Evolutionary conservation across 176 grass and related monocot genomes (phyloP), one percentile per base, ranked within the genome.

Genomic region (Metroxylon sagu): DNA sequence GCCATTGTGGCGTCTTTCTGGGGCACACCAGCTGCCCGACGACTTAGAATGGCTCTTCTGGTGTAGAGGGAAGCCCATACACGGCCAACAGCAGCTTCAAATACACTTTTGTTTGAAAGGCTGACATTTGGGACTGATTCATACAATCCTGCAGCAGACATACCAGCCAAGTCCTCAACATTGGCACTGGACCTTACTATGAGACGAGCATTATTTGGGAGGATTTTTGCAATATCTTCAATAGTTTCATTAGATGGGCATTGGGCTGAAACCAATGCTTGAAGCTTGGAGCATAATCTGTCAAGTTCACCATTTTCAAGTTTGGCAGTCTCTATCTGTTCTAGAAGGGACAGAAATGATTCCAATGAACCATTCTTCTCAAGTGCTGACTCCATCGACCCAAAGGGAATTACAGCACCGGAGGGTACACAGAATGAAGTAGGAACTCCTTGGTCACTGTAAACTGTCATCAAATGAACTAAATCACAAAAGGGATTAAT

Each of bases 1-100:
- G 92, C 92, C 92, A 97, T 97, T 62, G 71, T 85, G 5, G 92
- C 87, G 0, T 90, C 78, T 66, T 55, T 67, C 72, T 97, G 87
- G 31, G 87, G 81, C 26, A 97, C 80, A 69, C 85, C 88, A 53
- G 83, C 87, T 0, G 27, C 83, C 65, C 87, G 81, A 25, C 92
- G 83, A 59, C 92, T 91, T 62, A 97, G 75, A 52, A 97, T 80
- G 60, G 87, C 87, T 31, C 92, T 83, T 59, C 87, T 76, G n/a
- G 92, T 85, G 78, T 90, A 96, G 39, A 96, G 81, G 18, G 92
- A 96, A 52, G 92, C 92, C 92, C 87, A 96, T 25, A 96, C 87
- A 43, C 56, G 72, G 14, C 71, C 74, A 16, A 90, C 68, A 3
- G 83, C 83, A 35, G 83, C 71, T 80, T 83, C 72, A 48, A 96